These are phyloP conservation scores for Dothideomycetidae sp. DNA, from an alignment of 2,329 filamentous ascomycete genomes.

Conservation along the genomic window DNA sequence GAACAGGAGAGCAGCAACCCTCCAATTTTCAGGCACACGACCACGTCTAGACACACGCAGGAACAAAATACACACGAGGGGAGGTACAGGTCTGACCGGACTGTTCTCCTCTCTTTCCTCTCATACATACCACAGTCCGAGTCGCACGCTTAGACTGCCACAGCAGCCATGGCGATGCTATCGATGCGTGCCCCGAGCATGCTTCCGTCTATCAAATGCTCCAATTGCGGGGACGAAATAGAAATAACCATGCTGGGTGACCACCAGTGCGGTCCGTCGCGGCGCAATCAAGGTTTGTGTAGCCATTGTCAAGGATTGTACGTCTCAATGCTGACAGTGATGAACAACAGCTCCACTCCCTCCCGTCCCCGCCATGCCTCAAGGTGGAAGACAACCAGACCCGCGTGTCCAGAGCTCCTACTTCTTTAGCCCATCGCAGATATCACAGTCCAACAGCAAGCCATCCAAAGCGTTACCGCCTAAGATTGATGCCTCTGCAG, in stretches of 20 bases:
- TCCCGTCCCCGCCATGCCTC: neutral
- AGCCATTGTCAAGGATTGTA: too few species aligned
- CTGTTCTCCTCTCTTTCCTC: neutral
- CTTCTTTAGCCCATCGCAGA: neutral
- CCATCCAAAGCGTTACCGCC: conserved; percentile 14
- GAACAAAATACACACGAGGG: neutral
- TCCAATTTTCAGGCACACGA: too few species aligned
- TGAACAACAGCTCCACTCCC: too few species aligned
- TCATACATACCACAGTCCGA: neutral
- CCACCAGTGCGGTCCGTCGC: conserved; percentile 47
- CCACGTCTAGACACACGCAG: neutral
- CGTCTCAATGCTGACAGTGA: too few species aligned
- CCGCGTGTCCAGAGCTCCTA: neutral
- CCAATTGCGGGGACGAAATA: conserved; percentile 60
- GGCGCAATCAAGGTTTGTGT: neutral
- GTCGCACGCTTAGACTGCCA: too few species aligned
- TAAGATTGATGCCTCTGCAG: conserved; percentile 3
- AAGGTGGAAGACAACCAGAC: conserved; percentile 15
- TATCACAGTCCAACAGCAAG: conserved; percentile 21
- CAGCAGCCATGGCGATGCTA: conserved; percentile 8
- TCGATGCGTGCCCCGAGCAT: conserved; percentile 49
- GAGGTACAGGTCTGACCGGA: neutral
- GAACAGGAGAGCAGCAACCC: neutral
- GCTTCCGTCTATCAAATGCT: conserved; percentile 78
- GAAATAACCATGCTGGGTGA: conserved; percentile 78